Evolutionary conservation across 2,329 filamentous ascomycete genomes (phyloP).

Genomic region (Pseudocercospora pini-densiflorae): DNA sequence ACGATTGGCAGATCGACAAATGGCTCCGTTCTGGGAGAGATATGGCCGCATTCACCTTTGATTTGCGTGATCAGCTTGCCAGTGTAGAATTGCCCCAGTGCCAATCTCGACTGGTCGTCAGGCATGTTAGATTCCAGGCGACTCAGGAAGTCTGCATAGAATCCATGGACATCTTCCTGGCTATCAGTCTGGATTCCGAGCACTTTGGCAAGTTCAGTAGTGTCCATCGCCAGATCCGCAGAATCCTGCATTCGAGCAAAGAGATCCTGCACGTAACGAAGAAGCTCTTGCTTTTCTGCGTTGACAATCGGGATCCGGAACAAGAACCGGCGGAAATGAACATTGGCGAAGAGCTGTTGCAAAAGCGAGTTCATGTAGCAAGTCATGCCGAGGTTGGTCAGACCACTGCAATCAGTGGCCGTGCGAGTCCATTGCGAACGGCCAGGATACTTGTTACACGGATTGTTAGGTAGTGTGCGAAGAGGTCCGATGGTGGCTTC

Average conservation of each 20-base stretch:
- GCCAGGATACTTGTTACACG: slow-evolving; percentile 27
- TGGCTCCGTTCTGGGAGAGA: slow-evolving; percentile 86
- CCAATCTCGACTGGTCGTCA: slow-evolving; percentile 68
- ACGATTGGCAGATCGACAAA: slow-evolving; percentile 97
- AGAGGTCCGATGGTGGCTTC: slow-evolving; percentile 21
- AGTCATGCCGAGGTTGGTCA: slow-evolving; percentile 92
- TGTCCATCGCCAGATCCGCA: slow-evolving; percentile 73
- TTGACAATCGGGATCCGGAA: slow-evolving; percentile 59
- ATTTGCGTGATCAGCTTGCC: slow-evolving; percentile 93
- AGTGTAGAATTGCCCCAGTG: slow-evolving; percentile 83
- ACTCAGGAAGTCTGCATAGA: slow-evolving; percentile 92
- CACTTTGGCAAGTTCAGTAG: slow-evolving; percentile 70
- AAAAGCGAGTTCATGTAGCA: slow-evolving; percentile 97
- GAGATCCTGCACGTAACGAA: slow-evolving; percentile 77
- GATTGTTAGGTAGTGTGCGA: slow-evolving; percentile 7
- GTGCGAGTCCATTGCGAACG: slow-evolving; percentile 50
- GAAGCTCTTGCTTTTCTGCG: slow-evolving; percentile 66
- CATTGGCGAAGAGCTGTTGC: slow-evolving; percentile 95
- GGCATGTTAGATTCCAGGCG: slow-evolving; percentile 84
- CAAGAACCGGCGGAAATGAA: slow-evolving; percentile 84
- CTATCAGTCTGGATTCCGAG: slow-evolving; percentile 85
- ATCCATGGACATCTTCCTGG: slow-evolving; percentile 99
- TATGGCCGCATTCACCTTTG: slow-evolving; percentile 90
- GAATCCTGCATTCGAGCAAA: slow-evolving; percentile 88
- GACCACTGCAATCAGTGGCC: slow-evolving; percentile 52